Base-by-base conservation (phyloP, 495 filamentous ascomycete species). In the Pseudevernia furfuracea region DNA sequence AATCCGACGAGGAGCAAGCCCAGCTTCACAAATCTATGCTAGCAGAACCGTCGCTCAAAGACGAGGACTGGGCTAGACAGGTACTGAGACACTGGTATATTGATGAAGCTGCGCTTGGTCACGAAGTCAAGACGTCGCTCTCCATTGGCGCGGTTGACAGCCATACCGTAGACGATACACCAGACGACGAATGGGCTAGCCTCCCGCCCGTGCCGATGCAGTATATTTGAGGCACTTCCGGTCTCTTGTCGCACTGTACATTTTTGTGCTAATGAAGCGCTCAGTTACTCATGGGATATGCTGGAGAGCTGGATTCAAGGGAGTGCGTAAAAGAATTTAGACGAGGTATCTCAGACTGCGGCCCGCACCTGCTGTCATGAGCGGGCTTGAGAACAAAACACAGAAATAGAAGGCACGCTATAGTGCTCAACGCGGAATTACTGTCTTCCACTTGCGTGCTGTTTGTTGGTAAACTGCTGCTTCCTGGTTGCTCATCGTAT, bases 41-140 rank as follows among this genome's bases (percentile, higher is more conserved):
- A n/a, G 60, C 48, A 0, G 60, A 62, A 30, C 43, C n/a, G 17
- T 46, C 41, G 25, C 34, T 30, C 25, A 23, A 49, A 46, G 41
- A 52, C 12, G 43, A 28, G 57, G 55, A 60, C 60, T 64, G 57
- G 63, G 59, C 70, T 48, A 64, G 62, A 41, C 67, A 68, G 58
- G 62, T 66, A 60, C 66, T 68, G 60, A 61, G 68, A 62, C 68
- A 70, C 57, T 63, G 65, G 55, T 67, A 62, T 37, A 41, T 48
- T 23, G 65, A 66, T 32, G 65, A 66, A 41, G 65, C 65, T 28
- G 65, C 65, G 21, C 58, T 60, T 19, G 60, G 60, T 43, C 37
- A 57, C 8, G 60, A 63, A 19, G 23, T 67, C 25, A 53, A 56
- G 38, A 12, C 34, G 8, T 67, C 65, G 2, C 48, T 63, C 11